Percentiles rank a stretch among this genome's conserved stretches.
Evolutionary conservation across 768 basidiomycete genomes (phyloP).

Genomic region (Russula dissimulans): DNA sequence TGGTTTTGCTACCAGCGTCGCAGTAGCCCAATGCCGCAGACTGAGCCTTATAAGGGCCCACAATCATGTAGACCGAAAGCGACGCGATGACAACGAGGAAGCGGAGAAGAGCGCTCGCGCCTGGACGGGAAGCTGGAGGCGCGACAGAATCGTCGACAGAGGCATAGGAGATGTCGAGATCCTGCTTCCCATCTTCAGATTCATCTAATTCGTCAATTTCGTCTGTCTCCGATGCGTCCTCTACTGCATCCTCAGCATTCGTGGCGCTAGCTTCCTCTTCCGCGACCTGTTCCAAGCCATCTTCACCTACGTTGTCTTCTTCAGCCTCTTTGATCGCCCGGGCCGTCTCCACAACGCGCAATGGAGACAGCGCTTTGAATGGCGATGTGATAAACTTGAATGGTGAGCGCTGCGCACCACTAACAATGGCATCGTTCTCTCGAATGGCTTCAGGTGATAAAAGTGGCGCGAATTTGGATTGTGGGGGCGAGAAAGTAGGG

Average conservation of each 20-base stretch:
- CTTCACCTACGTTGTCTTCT: conserved; percentile 18
- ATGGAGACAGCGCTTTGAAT: conserved; percentile 6
- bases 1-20: conserved; percentile 53
- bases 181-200: conserved; percentile 13
- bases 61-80: conserved; percentile 24
- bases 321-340: conserved; percentile 20
- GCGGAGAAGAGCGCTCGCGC: conserved; percentile 30
- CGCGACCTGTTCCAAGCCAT: neutral
- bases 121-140: neutral
- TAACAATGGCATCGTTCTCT: conserved; percentile 21
- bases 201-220: conserved; percentile 19
- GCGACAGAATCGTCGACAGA: conserved; percentile 30
- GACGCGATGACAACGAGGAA: conserved; percentile 31
- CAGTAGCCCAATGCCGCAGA: conserved; percentile 73
- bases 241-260: neutral
- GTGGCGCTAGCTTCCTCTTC: conserved; percentile 12
- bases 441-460: conserved; percentile 34
- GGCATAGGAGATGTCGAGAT: conserved; percentile 30
- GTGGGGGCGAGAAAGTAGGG: conserved; percentile 34
- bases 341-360: conserved; percentile 1
- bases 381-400: conserved; percentile 13
- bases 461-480: conserved; percentile 48
- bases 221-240: conserved; percentile 1
- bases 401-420: conserved; percentile 6
- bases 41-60: conserved; percentile 48